Evolutionary conservation across 2,329 filamentous ascomycete species (phyloP), one percentile per base, ranked within the genome.

Genomic region (Zarea fungicola): DNA sequence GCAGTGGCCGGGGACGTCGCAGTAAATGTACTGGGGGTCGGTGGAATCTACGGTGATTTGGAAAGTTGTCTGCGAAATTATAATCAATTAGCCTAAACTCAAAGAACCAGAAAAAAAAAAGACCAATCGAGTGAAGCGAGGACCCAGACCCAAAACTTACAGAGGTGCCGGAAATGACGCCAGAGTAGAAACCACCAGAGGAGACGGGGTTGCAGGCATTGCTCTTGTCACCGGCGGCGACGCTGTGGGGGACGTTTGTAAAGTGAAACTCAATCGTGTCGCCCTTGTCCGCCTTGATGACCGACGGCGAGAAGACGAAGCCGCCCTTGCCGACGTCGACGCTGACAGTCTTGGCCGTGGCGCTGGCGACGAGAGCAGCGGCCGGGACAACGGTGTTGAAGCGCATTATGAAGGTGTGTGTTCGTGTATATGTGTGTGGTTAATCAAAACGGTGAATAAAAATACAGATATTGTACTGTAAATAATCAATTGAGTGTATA

Each of bases 251-350:
- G n/a, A n/a, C 54, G 69, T 69, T 51, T 70, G 67, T 9, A 61
- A 79, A 80, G 56, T 77, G 72, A 63, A 80, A 79, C 57, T 77
- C 72, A 48, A 80, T 62, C 40, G 70, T 65, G 55, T 76, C 75
- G 50, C 76, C 77, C 10, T 65, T 53, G 29, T 62, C 53, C 18
- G 75, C 74, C 22, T 60, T 63, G 51, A 77, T 55, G 22, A 65
- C 67, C 49, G 69, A 62, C 2, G 76, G 76, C 10, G 56, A 62
- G 60, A 76, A 78, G 21, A 52, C 61, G 28, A 76, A 55, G 6
- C 66, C 68, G 32, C 66, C 62, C 51, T 70, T 64, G 52, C 71
- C 71, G 21, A 75, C 73, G 52, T 70, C 64, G 47, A 77, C 60
- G 16, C 63, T 42, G 54, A 61, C 56, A 23, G 53, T 61, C 49